A percentile compares a stretch with the other conserved stretches of the same genome.
Evolutionary conservation across 2,329 filamentous ascomycete genomes (phyloP).

Genomic region (Cryphonectria carpinicola): DNA sequence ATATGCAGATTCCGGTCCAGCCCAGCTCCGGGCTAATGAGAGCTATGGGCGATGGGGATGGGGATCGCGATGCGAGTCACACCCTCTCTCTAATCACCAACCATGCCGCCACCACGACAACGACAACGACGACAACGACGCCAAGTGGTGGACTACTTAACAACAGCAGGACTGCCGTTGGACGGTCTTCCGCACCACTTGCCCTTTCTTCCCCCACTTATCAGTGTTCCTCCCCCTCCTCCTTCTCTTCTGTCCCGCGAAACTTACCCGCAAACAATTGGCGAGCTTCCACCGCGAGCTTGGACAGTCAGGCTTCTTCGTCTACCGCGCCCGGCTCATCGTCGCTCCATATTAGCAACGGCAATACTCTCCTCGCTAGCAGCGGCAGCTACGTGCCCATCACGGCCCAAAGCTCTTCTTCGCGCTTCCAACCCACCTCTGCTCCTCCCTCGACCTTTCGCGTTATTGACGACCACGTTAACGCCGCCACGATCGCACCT

Average conservation of each 20-base stretch:
- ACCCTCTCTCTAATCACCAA: slow-evolving; percentile 2
- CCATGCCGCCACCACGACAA: no score
- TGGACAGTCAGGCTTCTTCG: background rate
- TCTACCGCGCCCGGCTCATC: background rate
- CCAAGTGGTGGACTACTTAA: slow-evolving; percentile 4
- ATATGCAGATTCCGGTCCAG: background rate
- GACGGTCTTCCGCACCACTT: background rate
- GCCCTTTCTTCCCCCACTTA: background rate
- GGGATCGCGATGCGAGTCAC: background rate
- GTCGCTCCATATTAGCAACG: background rate
- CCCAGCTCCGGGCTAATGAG: background rate
- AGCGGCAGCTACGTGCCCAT: background rate
- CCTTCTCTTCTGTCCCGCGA: background rate
- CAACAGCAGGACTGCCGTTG: background rate
- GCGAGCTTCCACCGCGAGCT: background rate
- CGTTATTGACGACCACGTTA: background rate
- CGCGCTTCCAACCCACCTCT: background rate
- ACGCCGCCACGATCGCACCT: background rate
- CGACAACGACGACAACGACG: no score
- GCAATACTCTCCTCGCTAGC: background rate
- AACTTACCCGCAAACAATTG: background rate
- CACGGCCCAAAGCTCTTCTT: background rate
- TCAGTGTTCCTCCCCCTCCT: background rate
- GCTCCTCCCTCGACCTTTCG: background rate
- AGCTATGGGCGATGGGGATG: background rate